Evolutionary conservation across 257 asterid genomes (phyloP).

Genomic region (Orobanche coerulescens): DNA sequence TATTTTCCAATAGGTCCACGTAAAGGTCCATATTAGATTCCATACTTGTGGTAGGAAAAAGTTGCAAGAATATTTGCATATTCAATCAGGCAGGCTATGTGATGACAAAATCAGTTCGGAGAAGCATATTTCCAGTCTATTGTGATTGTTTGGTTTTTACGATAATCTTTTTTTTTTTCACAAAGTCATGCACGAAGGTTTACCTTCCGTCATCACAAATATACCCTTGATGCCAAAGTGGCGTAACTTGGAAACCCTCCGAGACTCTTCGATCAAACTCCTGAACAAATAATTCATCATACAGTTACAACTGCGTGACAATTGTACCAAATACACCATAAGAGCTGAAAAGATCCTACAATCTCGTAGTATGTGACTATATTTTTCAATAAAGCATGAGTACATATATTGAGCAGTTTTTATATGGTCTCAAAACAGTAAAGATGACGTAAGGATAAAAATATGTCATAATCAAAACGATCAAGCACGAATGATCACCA

Average conservation of each 20-base stretch:
- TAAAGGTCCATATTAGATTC: too few species aligned
- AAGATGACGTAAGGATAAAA: too few species aligned
- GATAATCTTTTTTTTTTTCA: neutral
- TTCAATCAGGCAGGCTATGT: neutral
- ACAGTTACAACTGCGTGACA: slow-evolving; percentile 8
- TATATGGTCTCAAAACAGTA: neutral
- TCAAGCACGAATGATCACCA: neutral
- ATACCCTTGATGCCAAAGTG: slow-evolving; percentile 90
- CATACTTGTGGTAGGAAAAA: too few species aligned
- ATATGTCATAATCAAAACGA: neutral
- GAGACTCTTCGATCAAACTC: slow-evolving; percentile 65
- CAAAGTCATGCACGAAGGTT: neutral
- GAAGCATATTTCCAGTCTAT: neutral
- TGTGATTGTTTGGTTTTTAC: neutral
- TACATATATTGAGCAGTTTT: slow-evolving; percentile 4
- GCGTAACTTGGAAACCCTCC: slow-evolving; percentile 96
- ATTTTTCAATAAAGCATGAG: neutral
- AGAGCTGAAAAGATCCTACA: slow-evolving; percentile 16
- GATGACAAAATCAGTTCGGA: neutral
- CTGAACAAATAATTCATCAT: slow-evolving; percentile 32
- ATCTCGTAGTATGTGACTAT: neutral
- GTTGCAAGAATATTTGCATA: neutral
- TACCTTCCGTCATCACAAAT: slow-evolving; percentile 88
- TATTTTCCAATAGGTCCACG: too few species aligned
- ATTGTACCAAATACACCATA: neutral